Evolutionary conservation across 305 asterid genomes (phyloP).

Genomic region (Withania somnifera): DNA sequence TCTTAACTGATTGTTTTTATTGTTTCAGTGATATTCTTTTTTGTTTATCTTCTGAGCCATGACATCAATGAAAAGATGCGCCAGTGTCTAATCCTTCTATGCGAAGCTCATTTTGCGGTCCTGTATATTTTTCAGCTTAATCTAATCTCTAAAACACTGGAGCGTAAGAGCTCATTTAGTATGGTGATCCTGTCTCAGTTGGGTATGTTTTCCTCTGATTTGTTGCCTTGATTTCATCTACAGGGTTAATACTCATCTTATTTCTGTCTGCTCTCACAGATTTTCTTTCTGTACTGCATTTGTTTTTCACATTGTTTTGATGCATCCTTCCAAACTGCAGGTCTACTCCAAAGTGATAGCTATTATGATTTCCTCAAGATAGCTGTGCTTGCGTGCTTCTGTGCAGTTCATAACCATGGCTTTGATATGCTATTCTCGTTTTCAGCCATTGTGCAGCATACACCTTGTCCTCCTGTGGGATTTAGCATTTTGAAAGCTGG

Average conservation of each 20-base stretch:
- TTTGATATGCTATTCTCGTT: conserved; percentile 81
- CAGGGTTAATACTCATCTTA: conserved; percentile 11
- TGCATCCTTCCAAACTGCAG: conserved; percentile 27
- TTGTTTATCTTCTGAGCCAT: conserved; percentile 82
- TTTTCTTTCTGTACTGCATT: neutral
- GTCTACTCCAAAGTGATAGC: conserved; percentile 68
- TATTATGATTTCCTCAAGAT: conserved; percentile 80
- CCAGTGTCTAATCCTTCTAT: conserved; percentile 75
- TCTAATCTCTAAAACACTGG: conserved; percentile 51
- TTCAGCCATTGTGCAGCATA: conserved; percentile 81
- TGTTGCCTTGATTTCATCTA: conserved; percentile 2
- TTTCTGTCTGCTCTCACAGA: conserved; percentile 4
- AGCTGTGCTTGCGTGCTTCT: conserved; percentile 86
- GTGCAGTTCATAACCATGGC: conserved; percentile 95
- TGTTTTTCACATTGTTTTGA: conserved; percentile 16
- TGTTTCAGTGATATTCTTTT: conserved; percentile 90
- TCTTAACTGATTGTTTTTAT: conserved; percentile 23
- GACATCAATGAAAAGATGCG: conserved; percentile 65
- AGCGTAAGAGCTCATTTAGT: conserved; percentile 51
- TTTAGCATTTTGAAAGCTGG: conserved; percentile 97
- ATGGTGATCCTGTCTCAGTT: conserved; percentile 64
- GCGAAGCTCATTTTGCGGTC: conserved; percentile 87
- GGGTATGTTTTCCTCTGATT: conserved; percentile 43
- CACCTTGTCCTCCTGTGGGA: conserved; percentile 87
- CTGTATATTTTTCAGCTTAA: conserved; percentile 83